These are phyloP conservation scores for Stentor roeselii DNA, from an alignment of 73 alveolate species.

Conservation along the genomic window DNA sequence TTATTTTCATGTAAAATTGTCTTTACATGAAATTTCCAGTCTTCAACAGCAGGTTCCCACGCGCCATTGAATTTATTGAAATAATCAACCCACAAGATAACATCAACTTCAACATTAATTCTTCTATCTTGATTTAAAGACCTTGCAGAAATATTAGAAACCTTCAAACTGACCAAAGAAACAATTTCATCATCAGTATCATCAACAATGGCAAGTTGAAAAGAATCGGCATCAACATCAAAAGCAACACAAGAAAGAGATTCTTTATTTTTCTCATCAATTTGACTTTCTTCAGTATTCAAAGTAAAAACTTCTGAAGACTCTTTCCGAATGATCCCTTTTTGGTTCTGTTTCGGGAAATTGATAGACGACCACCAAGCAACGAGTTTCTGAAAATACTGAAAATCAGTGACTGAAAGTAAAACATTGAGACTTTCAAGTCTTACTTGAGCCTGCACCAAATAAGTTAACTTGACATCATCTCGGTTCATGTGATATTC, in stretches of 20 bases:
- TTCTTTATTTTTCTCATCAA: background rate
- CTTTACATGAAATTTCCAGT: background rate
- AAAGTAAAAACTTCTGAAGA: too few relatives aligned
- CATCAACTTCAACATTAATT: background rate
- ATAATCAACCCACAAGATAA: background rate
- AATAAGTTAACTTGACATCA: background rate
- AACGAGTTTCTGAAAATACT: background rate
- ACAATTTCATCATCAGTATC: background rate
- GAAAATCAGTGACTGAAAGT: background rate
- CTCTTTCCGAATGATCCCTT: too few relatives aligned
- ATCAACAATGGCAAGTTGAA: background rate
- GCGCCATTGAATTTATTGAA: background rate
- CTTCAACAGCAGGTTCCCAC: conserved; percentile 20
- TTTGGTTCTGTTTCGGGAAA: too few relatives aligned
- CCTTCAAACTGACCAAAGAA: background rate
- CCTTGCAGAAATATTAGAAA: conserved; percentile 7
- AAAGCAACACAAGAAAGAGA: background rate
- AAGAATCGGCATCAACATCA: conserved; percentile 6
- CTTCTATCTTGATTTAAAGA: background rate
- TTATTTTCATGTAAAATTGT: background rate
- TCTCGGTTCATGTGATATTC: background rate
- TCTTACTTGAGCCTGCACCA: background rate
- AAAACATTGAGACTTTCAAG: background rate
- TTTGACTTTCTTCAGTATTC: too few relatives aligned
- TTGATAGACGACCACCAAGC: background rate